Evolutionary conservation across 768 basidiomycete genomes (phyloP).

Genomic region (Russula sp.): DNA sequence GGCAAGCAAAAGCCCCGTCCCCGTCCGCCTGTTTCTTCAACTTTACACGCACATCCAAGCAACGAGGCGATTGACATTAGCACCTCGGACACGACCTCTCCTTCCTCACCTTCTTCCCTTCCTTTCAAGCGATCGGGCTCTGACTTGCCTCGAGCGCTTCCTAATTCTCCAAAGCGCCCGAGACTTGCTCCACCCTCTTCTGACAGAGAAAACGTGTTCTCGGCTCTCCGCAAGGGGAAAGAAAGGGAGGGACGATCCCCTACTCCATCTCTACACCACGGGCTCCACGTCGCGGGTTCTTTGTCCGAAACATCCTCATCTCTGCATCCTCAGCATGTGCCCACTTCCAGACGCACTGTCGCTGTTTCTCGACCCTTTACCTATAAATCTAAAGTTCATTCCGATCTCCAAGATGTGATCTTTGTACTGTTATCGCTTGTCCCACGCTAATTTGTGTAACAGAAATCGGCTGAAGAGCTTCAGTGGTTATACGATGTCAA

Average conservation of each 20-base stretch:
- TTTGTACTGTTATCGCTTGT: neutral
- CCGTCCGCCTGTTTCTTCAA: neutral
- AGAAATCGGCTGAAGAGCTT: conserved; percentile 5
- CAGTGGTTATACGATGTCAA: conserved; percentile 5
- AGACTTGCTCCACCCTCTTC: neutral
- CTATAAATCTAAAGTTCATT: conserved; percentile 3
- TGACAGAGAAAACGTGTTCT: conserved; percentile 11
- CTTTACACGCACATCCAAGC: neutral
- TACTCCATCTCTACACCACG: neutral
- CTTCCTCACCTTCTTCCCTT: neutral
- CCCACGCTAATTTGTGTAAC: neutral
- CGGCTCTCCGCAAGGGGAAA: conserved; percentile 5
- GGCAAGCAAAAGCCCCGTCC: conserved; percentile 16
- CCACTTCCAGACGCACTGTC: neutral
- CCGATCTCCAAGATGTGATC: conserved; percentile 8
- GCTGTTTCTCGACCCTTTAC: neutral
- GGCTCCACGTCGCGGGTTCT: neutral
- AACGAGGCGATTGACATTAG: conserved; percentile 18
- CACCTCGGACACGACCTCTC: conserved; percentile 8
- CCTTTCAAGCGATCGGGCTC: conserved; percentile 10
- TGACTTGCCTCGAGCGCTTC: neutral
- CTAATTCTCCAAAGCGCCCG: conserved; percentile 9
- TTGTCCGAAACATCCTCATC: neutral
- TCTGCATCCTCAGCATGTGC: neutral
- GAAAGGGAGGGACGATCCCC: neutral